These are phyloP conservation scores for Ananas comosus DNA, from an alignment of 176 grass and related monocot genomes.

Conservation along the genomic window DNA sequence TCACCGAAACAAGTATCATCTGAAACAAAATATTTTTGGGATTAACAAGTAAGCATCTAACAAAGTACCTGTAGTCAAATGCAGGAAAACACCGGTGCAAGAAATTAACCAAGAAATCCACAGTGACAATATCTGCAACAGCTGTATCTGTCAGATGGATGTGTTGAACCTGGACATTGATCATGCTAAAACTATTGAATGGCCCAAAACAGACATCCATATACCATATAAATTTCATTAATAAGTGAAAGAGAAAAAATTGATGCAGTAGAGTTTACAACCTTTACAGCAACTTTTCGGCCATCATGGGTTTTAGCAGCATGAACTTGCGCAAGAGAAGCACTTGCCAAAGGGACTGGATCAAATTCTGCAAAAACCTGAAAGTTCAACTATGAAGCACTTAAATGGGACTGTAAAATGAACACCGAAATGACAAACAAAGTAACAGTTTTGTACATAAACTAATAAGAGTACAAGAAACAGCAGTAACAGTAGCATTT, in stretches of 20 bases:
- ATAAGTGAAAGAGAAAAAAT: neutral
- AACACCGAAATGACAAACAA: constrained; percentile 2
- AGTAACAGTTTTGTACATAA: neutral
- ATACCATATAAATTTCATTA: neutral
- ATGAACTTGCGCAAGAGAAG: constrained; percentile 98
- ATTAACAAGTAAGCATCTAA: neutral
- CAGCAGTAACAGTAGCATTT: neutral
- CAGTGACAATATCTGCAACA: constrained; percentile 80
- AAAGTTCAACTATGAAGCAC: constrained; percentile 3
- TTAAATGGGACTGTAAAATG: neutral
- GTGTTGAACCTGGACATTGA: constrained; percentile 72
- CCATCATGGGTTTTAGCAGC: constrained; percentile 82
- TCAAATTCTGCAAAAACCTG: constrained; percentile 93
- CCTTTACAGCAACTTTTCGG: constrained; percentile 85
- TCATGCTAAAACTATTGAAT: neutral
- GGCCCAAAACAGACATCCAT: neutral
- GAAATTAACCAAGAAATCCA: constrained; percentile 73
- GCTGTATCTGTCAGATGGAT: constrained; percentile 66
- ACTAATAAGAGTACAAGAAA: neutral
- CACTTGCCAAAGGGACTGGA: constrained; percentile 80
- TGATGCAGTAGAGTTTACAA: constrained; percentile 15
- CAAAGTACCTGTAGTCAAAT: constrained; percentile 85
- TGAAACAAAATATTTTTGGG: neutral
- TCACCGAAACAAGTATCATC: neutral
- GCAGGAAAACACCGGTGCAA: constrained; percentile 71